Base-by-base conservation (phyloP, 1,284 basidiomycete genomes). In the Trametes polyzona region DNA sequence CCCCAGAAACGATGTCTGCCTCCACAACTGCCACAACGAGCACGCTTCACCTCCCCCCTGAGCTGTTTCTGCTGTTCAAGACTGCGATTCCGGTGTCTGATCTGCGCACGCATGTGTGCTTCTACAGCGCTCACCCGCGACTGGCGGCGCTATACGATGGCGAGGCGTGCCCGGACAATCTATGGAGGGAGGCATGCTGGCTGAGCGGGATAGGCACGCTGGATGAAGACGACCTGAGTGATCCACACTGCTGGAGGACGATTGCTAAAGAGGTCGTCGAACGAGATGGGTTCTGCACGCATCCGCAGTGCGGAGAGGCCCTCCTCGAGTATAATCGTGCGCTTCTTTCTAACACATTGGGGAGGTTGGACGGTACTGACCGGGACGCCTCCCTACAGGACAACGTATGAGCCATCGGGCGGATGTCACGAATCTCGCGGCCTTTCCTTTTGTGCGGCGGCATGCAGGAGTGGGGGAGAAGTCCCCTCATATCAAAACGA, bases 41-140 rank as follows among this genome's bases (percentile, higher is more conserved):
- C 33, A 14, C 41, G 26, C 41, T 43, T 32, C 44, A 30, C 2
- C 40, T 55, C 35, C 54, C 61, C 14, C 40, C 24, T 33, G 61
- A 62, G 51, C 27, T 62, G 11, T 44, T 59, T 23, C 42, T 48
- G 26, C 12, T 35, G 17, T 51, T 62, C 51, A 54, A 54, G 19
- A 32, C 47, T 21, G 17, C 8, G 12, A 57, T 63, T 19, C 39
- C 47, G 7, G 21, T 36, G 12, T 24, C 37, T 7, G 61, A 63
- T 41, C 32, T 63, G 10, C 51, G 50, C 33, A 63, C 58, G 8
- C 57, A 57, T 32, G 58, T 59, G 14, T 63, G 55, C 47, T 61
- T 47, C 43, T 54, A 52, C 27, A 26, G 37, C 9, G 41, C 40
- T 1, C 17, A 29, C 19, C 17, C 42, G 16, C 27, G 30, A 24